Evolutionary conservation across 148 eudicot species (phyloP), one percentile per base, ranked within the genome.

Genomic region (Chenopodium berlandieri): DNA sequence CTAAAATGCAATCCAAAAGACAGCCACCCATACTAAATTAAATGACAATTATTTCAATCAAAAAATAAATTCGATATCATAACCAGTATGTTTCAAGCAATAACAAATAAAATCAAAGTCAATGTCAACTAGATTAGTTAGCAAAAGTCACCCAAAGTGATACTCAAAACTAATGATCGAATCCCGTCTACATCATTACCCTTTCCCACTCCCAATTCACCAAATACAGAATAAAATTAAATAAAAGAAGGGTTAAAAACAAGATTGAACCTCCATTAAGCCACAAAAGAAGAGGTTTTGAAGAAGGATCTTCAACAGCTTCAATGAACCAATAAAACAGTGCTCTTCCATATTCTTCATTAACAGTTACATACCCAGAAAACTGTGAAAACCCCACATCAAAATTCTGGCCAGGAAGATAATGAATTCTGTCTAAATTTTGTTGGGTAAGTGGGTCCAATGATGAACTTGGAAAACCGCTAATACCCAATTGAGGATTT

Each of bases 251-350:
- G 64, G 62, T 56, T 56, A 56, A 30, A 40, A 20, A 12, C 77
- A 63, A 76, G 34, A 70, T 13, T 44, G 17, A 17, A 94, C 98
- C 98, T 93, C 98, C 98, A 89, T 94, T 92, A 60, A 92, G 97
- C 98, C 98, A 94, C 78, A 94, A 89, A 85, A 94, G 80, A 70
- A 94, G 86, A 78, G 98, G 98, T 71, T 94, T 94, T 8, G 95
- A 88, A 81, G 87, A 78, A 77, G 98, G 91, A 52, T 93, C 90
- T 30, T 91, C 89, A 73, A 71, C 86, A 83, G 98, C 92, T 80
- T 94, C 98, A 85, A 85, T 84, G 71, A 94, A 88, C 98, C 98
- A 94, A 50, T 94, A 94, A 77, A 94, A 94, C 20, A 94, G 85
- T 1, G 92, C 83, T 83, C 98, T 94, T 71, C 95, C 95, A 90